Conservation (phyloP, 2,329 filamentous ascomycete species). For the Apiospora phragmitis region DNA sequence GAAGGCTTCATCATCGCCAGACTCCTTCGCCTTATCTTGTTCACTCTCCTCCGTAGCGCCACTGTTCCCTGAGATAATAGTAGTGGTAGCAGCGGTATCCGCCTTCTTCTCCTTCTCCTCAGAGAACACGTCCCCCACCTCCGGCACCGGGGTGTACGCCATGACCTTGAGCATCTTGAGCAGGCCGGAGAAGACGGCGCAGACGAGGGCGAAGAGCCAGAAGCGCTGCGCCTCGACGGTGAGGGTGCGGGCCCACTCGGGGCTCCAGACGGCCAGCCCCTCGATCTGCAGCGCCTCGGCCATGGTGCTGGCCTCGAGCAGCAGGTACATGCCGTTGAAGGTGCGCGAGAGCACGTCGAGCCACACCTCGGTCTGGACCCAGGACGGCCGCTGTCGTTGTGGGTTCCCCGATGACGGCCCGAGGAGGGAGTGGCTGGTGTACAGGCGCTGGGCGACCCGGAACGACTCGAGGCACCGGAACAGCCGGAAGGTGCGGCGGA, state of each 20-base stretch:
- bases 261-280: conserved; percentile 52
- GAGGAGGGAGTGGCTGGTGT: conserved; percentile 21
- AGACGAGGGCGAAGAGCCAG: conserved; percentile 65
- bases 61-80: conserved; percentile 9
- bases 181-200: conserved; percentile 46
- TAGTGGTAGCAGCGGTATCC: background rate
- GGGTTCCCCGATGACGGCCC: background rate
- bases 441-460: conserved; percentile 47
- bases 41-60: conserved; percentile 13
- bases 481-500: conserved; percentile 65
- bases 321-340: conserved; percentile 65
- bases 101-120: conserved; percentile 16
- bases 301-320: conserved; percentile 66
- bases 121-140: conserved; percentile 29
- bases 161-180: conserved; percentile 42
- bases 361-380: conserved; percentile 36
- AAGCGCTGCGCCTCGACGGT: conserved; percentile 65
- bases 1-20: conserved; percentile 14
- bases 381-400: conserved; percentile 21
- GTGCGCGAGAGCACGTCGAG: conserved; percentile 58
- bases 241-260: conserved; percentile 46
- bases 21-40: background rate
- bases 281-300: conserved; percentile 49
- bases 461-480: conserved; percentile 69
- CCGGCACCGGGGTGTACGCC: conserved; percentile 37